Evolutionary conservation across 257 asterid genomes (phyloP).

Genomic region (Nicotiana paniculata): DNA sequence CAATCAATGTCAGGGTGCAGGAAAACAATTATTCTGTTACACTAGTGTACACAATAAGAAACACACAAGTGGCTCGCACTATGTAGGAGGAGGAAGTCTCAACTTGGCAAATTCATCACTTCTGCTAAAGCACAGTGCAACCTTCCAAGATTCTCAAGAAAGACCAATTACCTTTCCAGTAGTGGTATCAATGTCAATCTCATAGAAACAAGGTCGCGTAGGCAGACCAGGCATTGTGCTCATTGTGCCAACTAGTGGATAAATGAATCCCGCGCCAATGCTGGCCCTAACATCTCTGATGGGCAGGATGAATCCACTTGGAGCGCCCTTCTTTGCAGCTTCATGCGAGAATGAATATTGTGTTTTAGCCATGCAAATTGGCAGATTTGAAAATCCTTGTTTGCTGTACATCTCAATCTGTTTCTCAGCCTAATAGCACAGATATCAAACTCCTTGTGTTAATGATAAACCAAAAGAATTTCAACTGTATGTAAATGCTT

Average conservation of each 20-base stretch:
- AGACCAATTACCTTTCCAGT: slow-evolving; percentile 88
- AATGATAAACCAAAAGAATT: background rate
- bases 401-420: slow-evolving; percentile 85
- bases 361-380: slow-evolving; percentile 98
- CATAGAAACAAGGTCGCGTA: slow-evolving; percentile 95
- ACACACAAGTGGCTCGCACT: background rate
- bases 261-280: slow-evolving; percentile 95
- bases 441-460: background rate
- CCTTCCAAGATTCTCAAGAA: slow-evolving; percentile 39
- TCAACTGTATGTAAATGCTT: background rate
- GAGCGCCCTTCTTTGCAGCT: slow-evolving; percentile 83
- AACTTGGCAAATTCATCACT: background rate
- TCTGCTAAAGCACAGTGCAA: background rate
- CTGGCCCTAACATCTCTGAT: slow-evolving; percentile 90
- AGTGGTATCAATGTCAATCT: slow-evolving; percentile 74
- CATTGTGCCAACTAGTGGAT: slow-evolving; percentile 93
- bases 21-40: background rate
- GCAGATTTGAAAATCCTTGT: slow-evolving; percentile 82
- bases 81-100: background rate
- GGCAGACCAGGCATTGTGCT: slow-evolving; percentile 99
- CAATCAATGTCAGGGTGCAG: background rate
- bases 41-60: background rate
- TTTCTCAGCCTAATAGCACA: slow-evolving; percentile 65
- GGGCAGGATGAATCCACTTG: slow-evolving; percentile 75
- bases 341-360: slow-evolving; percentile 89